Evolutionary conservation across 805 yeast genomes (phyloP), one percentile per base, ranked within the genome.

Genomic region (Hyphopichia homilentoma): DNA sequence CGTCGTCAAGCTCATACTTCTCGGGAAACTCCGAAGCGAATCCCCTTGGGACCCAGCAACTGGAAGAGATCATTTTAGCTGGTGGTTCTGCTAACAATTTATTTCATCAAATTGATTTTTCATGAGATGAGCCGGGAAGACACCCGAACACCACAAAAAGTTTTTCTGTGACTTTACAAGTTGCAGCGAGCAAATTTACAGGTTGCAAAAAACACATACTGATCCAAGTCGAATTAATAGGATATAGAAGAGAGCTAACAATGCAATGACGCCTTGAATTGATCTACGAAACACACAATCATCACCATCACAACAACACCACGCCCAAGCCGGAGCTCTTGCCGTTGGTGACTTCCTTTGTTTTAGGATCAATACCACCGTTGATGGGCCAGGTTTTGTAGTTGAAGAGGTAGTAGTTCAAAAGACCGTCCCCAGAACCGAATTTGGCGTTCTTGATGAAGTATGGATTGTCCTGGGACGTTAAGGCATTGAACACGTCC

Each of bases 21-120:
- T 79, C 86, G 5, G 98, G 97, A 53, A 81, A 85, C 58, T 89
- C 97, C 23, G 94, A 76, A 18, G 98, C 94, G 58, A 73, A 84
- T 4, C 98, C 98, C 50, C 96, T 77, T 30, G 97, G 97, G 16
- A 90, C 96, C 97, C 98, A 93, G 32, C 81, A 68, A 30, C 93
- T 80, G 17, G 97, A 83, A 24, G 98, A 87, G 43, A 90, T 82
- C 96, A 89, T 88, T 28, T 7, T 45, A 35, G 16, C 38, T 8
- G 22, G 22, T 7, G 11, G 7, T 7, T 20, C 7, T 11, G 22
- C 11, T 20, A 11, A 11, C 11, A 20, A 20, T 20, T 7, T 20
- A 20, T 20, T n/a, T n/a, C n/a, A n/a, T n/a, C n/a, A n/a, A n/a
- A n/a, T n/a, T n/a, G n/a, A n/a, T n/a, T n/a, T n/a, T n/a, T n/a